Percentiles rank a stretch among this genome's conserved stretches.
phyloP scores from a whole-genome alignment of 768 basidiomycete species.

The Tulasnella sp. region DNA sequence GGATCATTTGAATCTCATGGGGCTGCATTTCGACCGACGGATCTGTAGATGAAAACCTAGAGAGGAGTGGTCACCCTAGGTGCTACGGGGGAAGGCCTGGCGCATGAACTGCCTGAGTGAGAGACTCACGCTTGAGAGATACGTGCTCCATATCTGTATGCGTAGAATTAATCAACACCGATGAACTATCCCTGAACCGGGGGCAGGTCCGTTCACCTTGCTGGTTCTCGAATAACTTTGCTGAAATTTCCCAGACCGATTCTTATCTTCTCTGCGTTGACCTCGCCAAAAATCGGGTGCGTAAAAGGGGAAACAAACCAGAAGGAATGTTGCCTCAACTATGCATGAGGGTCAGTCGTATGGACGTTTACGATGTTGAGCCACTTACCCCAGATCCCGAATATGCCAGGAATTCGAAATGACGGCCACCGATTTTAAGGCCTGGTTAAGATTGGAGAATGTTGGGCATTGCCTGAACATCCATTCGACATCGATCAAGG shows the following conservation, averaged over 20 bases:
- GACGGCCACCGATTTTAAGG: slow-evolving; percentile 14
- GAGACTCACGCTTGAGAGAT: slow-evolving; percentile 59
- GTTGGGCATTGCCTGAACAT: no score
- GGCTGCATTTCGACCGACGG: slow-evolving; percentile 51
- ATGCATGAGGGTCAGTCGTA: slow-evolving; percentile 50
- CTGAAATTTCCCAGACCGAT: slow-evolving; percentile 57
- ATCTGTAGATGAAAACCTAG: slow-evolving; percentile 61
- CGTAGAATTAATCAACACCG: background rate
- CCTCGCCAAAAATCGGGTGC: slow-evolving; percentile 32
- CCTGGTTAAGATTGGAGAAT: slow-evolving; percentile 3
- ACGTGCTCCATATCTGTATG: slow-evolving; percentile 54
- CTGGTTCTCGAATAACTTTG: slow-evolving; percentile 47
- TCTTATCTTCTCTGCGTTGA: slow-evolving; percentile 56
- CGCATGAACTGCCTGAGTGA: no score
- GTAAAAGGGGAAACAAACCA: slow-evolving; percentile 20
- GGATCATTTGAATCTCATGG: slow-evolving; percentile 55
- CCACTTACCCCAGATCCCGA: slow-evolving; percentile 9
- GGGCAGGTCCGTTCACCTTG: slow-evolving; percentile 38
- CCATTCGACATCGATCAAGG: background rate
- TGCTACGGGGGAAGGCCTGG: no score
- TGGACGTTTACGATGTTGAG: background rate
- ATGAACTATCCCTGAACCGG: background rate
- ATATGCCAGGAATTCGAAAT: slow-evolving; percentile 20
- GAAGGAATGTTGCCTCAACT: slow-evolving; percentile 20
- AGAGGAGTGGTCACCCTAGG: background rate